Base-by-base conservation (phyloP, 2,329 filamentous ascomycete species). In the Aureobasidium namibiae region DNA sequence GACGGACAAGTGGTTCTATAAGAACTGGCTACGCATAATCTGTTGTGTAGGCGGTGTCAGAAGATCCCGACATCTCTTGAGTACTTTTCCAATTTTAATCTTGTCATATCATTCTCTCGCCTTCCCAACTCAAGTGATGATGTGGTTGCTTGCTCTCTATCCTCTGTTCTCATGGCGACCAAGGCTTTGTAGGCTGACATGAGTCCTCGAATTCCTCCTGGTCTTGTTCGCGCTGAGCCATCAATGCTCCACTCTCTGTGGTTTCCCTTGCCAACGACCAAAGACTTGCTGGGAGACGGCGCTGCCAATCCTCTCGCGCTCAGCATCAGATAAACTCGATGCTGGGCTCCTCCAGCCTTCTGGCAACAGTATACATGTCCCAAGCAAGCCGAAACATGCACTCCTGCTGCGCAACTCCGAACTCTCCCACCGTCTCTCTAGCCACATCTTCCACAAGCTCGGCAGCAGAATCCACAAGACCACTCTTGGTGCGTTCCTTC, bases 31-130 rank as follows among this genome's bases (percentile, higher is more conserved):
- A 80, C 76, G 83, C 78, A 83, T 80, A 80, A 78, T 70, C 3
- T 73, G 77, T 89, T 88, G 83, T 83, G 82, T 81, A 82, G 86
- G 84, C 86, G 83, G 88, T 85, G 88, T 92, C 88, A 91, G 88
- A 91, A 84, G 86, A 76, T 82, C 81, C 85, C 78, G 68, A 91
- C 87, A 91, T 56, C 41, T 38, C 31, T 38, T 52, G 26, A 52
- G 48, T 52, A 52, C 34, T 13, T 49, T 23, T n/a, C 5, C 23
- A 23, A 18, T 44, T 48, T 33, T 29, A 46, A n/a, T 34, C 8
- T 4, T 16, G 16, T 26, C 41, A 44, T 29, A 3, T 34, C 33
- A 34, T 14, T 34, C 33, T 34, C n/a, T 34, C 13, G 33, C 33
- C 33, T 14, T 34, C 26, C 24, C n/a, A n/a, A n/a, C n/a, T n/a